phyloP scores from a whole-genome alignment of 2,329 filamentous ascomycete species.

The Zopfia rhizophila region DNA sequence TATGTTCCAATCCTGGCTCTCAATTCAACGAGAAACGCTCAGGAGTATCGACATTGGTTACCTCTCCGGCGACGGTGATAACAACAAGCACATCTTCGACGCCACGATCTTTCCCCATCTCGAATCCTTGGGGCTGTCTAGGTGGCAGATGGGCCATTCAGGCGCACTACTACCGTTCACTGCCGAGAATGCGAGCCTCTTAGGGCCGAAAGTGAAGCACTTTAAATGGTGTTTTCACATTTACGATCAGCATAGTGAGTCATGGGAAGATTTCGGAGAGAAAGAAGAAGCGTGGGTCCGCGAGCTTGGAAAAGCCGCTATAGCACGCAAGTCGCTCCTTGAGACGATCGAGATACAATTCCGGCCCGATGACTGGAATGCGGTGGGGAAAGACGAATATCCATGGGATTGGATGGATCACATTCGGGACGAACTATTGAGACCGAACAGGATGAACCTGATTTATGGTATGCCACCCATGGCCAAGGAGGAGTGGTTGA shows the following conservation, averaged over 20 bases:
- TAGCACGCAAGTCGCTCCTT: conserved; percentile 15
- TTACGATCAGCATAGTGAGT: conserved; percentile 15
- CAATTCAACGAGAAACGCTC: conserved; percentile 16
- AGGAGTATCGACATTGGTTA: conserved; percentile 16
- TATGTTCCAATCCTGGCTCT: conserved; percentile 22
- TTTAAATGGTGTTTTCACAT: conserved; percentile 19
- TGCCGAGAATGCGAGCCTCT: conserved; percentile 10
- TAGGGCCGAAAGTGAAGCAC: conserved; percentile 18
- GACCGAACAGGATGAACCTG: conserved; percentile 15
- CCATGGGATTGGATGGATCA: conserved; percentile 26
- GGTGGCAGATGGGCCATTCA: conserved; percentile 20
- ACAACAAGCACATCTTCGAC: conserved; percentile 17
- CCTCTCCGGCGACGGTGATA: neutral
- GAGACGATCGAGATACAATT: conserved; percentile 18
- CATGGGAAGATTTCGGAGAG: conserved; percentile 20
- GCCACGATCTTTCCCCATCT: conserved; percentile 24
- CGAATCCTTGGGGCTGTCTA: conserved; percentile 18
- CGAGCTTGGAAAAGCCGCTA: conserved; percentile 10
- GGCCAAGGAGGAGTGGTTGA: conserved; percentile 4
- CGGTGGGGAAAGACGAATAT: conserved; percentile 8
- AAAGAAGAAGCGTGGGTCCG: conserved; percentile 15
- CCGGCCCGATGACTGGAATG: conserved; percentile 1
- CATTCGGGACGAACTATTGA: conserved; percentile 13
- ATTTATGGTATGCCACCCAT: conserved; percentile 13
- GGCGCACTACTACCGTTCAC: conserved; percentile 1